Percentiles rank a stretch among this genome's conserved stretches.
These are phyloP conservation scores for Aethionema arabicum DNA, from an alignment of 345 rosid genomes.

Conservation along the genomic window DNA sequence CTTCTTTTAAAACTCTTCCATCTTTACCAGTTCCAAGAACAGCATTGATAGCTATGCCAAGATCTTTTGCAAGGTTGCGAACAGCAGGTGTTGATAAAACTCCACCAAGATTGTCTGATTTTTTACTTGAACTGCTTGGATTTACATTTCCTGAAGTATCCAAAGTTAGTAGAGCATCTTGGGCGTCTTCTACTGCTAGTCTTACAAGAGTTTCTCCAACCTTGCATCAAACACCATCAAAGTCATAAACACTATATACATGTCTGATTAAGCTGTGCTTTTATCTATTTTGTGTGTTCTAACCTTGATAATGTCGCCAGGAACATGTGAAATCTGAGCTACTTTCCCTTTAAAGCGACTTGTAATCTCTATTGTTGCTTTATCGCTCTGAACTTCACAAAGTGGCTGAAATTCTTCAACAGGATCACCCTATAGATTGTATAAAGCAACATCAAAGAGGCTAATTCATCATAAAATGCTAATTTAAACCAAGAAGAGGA, in stretches of 20 bases:
- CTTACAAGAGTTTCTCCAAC: constrained; percentile 91
- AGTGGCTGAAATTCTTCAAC: constrained; percentile 93
- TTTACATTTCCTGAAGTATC: constrained; percentile 28
- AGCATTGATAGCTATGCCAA: constrained; percentile 59
- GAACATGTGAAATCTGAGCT: constrained; percentile 50
- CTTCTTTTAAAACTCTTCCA: constrained; percentile 82
- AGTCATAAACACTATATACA: constrained; percentile 13
- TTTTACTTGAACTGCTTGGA: constrained; percentile 31
- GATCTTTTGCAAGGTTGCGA: constrained; percentile 71
- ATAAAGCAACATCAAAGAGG: constrained; percentile 15
- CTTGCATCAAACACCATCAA: constrained; percentile 36
- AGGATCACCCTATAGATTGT: constrained; percentile 61
- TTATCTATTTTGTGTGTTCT: neutral
- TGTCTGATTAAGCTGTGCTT: neutral
- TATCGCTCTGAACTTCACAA: constrained; percentile 97
- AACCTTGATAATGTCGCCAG: constrained; percentile 91
- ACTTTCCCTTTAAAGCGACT: constrained; percentile 93
- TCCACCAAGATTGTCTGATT: constrained; percentile 41
- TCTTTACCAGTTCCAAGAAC: constrained; percentile 69
- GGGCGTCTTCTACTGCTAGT: constrained; percentile 52
- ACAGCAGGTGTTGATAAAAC: constrained; percentile 75
- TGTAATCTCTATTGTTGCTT: constrained; percentile 92
- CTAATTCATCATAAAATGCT: neutral
- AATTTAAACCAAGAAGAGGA: neutral
- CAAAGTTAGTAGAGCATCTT: constrained; percentile 33